Evolutionary conservation across 2,329 filamentous ascomycete genomes (phyloP).

Genomic region (Pyricularia sp.): DNA sequence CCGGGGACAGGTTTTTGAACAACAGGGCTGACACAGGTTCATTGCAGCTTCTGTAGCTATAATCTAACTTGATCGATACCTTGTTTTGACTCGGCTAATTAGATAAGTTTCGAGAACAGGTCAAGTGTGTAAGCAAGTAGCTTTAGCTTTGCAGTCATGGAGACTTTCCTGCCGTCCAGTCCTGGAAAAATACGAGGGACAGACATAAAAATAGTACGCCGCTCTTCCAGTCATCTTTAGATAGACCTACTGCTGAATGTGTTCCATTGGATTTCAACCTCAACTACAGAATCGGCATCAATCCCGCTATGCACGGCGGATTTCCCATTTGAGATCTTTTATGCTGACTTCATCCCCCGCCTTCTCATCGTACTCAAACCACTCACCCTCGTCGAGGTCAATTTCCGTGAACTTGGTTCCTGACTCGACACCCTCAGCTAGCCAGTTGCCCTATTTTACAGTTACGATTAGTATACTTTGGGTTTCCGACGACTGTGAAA

Average conservation of each 20-base stretch:
- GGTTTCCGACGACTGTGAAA: neutral
- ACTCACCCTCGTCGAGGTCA: slow-evolving; percentile 80
- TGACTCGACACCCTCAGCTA: slow-evolving; percentile 70
- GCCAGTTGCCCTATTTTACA: slow-evolving; percentile 63
- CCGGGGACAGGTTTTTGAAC: neutral
- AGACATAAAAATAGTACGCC: neutral
- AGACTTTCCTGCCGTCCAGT: neutral
- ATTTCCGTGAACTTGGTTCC: slow-evolving; percentile 69
- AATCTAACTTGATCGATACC: neutral
- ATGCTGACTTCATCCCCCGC: slow-evolving; percentile 83
- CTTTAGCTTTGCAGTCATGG: neutral
- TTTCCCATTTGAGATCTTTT: slow-evolving; percentile 77
- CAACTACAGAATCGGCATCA: neutral
- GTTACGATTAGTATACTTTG: neutral
- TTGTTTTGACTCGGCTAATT: neutral
- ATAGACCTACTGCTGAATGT: neutral
- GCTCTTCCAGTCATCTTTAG: neutral
- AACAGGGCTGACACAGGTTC: neutral
- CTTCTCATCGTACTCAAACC: slow-evolving; percentile 98
- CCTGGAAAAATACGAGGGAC: neutral
- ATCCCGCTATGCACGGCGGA: slow-evolving; percentile 51
- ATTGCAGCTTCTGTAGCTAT: neutral
- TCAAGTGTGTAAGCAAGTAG: neutral
- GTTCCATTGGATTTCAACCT: neutral
- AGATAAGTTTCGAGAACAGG: no score